Conservation (phyloP, 2,329 filamentous ascomycete species). For the Neonectria magnoliae region DNA sequence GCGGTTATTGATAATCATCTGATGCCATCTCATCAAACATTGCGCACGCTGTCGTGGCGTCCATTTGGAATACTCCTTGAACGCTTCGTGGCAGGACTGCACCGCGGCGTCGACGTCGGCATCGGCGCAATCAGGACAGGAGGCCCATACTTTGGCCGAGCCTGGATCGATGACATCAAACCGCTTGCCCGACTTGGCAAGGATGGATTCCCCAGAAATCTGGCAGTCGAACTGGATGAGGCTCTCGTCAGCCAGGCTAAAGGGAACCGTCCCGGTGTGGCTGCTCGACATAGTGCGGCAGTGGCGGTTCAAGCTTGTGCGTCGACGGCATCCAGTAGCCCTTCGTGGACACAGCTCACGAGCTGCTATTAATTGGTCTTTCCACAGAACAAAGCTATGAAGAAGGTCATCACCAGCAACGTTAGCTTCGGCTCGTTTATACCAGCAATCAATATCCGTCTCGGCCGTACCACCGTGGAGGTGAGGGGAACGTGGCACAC, state of each 20-base stretch:
- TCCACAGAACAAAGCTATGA: not conserved
- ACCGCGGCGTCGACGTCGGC: conserved; percentile 52
- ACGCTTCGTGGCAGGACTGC: conserved; percentile 48
- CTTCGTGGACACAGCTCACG: not conserved
- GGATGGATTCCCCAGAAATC: conserved; percentile 58
- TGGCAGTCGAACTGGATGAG: conserved; percentile 61
- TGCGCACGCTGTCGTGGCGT: conserved; percentile 48
- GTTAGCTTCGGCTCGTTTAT: not conserved
- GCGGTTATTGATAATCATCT: conserved; percentile 47
- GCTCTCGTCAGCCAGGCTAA: conserved; percentile 57
- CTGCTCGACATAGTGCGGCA: conserved; percentile 12
- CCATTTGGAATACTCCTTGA: conserved; percentile 51
- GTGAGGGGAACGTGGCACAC: conserved; percentile 32
- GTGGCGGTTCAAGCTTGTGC: not conserved
- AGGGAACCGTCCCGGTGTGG: conserved; percentile 44
- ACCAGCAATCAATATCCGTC: not conserved
- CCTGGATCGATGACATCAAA: conserved; percentile 66
- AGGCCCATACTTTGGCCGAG: conserved; percentile 59
- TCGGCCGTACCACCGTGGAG: conserved; percentile 7
- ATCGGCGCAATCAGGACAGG: conserved; percentile 58
- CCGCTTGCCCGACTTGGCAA: conserved; percentile 56
- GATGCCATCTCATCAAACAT: conserved; percentile 49
- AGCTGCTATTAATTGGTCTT: conserved; percentile 5
- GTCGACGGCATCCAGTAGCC: not conserved
- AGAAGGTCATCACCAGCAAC: not conserved